Base-by-base conservation (phyloP, 805 yeast species). In the Lipomyces yamanashiensis region DNA sequence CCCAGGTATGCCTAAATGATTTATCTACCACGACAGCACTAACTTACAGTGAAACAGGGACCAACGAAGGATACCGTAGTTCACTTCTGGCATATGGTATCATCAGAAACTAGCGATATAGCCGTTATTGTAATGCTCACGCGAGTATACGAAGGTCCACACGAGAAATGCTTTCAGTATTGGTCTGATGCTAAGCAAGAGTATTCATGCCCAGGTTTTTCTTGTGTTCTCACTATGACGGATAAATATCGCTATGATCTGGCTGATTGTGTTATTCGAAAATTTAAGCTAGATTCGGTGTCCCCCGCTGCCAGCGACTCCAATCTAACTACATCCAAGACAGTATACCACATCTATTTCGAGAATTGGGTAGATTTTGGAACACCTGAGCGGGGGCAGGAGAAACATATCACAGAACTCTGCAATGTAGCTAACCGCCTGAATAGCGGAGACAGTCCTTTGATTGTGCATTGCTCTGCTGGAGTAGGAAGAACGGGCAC, bases 401-500 rank as follows among this genome's bases (percentile, higher is more conserved):
- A 87, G 17, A 75, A 78, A 19, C 89, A 87, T 67, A 76, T 91
- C 36, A 77, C 90, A 34, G 79, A 82, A 61, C 73, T 85, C 28
- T 81, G 85, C 37, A 76, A 78, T 55, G 68, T 82, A 67, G 81
- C 79, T 54, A 78, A 80, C 55, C 43, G 79, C 12, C 73, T 85
- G 17, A 74, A 81, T 51, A 67, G 75, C 41, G 69, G 73, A n/a
- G 73, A 78, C 0, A 76, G 81, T 0, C 93, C 95, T 21, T 81
- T 86, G 6, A 73, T 91, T 52, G 89, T 89, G 33, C 98, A 93
- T 76, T 93, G 99, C 73, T 90, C 97, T 7, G 98, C 98, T 1
- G 99, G 99, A 0, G 92, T 96, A 73, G 99, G 99, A 19, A 80
- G 99, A 62, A 91, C 98, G 0, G 99, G 99, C 1, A 89, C 97